These are phyloP conservation scores for Botryosphaeria dothidea DNA, from an alignment of 2,329 filamentous ascomycete genomes.

Conservation along the genomic window DNA sequence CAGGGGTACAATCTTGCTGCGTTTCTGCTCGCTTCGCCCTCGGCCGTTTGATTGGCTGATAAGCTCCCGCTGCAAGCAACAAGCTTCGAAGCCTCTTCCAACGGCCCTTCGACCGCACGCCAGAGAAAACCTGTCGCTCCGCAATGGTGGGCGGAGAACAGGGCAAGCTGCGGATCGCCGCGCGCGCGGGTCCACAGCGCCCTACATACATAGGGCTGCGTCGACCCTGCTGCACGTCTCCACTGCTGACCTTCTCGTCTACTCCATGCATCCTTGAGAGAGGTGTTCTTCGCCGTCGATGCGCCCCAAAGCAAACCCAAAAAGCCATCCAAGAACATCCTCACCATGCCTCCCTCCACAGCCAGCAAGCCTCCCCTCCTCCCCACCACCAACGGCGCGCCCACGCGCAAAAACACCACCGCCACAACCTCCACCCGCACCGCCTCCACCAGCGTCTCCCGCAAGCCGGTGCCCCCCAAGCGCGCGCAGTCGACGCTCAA, in stretches of 20 bases:
- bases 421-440: neutral
- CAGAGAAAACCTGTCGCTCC: neutral
- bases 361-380: neutral
- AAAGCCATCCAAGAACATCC: no score
- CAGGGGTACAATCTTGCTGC: slow-evolving; percentile 3
- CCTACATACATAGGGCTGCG: neutral
- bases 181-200: neutral
- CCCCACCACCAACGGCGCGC: neutral
- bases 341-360: neutral
- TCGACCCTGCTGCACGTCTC: neutral
- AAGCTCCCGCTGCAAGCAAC: neutral
- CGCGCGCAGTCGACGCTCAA: neutral
- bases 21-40: slow-evolving; percentile 2
- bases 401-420: neutral
- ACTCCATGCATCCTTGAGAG: neutral
- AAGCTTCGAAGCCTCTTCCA: neutral
- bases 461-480: neutral
- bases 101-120: neutral
- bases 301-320: no score
- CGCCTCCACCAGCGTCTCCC: neutral
- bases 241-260: neutral
- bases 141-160: neutral
- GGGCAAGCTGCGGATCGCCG: neutral
- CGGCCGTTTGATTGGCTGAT: neutral
- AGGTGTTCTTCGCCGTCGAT: no score